These are phyloP conservation scores for Exophiala phaeomuriformis DNA, from an alignment of 2,329 filamentous ascomycete species.

Conservation along the genomic window DNA sequence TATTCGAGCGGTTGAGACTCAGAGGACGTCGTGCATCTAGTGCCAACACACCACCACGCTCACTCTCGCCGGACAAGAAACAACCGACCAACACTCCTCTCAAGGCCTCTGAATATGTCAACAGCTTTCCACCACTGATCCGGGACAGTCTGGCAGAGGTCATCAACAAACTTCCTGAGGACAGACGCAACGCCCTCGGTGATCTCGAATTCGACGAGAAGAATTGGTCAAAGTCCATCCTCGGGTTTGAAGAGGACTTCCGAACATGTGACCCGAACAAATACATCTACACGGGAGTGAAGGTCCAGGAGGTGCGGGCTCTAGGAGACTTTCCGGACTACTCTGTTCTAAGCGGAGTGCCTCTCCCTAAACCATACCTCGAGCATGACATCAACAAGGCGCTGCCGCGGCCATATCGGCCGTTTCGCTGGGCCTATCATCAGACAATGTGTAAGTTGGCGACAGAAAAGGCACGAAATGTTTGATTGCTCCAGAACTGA, in stretches of 20 bases:
- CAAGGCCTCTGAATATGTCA: constrained; percentile 36
- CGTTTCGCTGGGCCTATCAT: constrained; percentile 76
- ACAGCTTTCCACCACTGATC: constrained; percentile 48
- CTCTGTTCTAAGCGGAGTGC: constrained; percentile 64
- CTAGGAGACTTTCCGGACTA: constrained; percentile 77
- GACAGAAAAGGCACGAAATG: background rate
- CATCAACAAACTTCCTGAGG: constrained; percentile 20
- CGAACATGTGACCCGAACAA: constrained; percentile 32
- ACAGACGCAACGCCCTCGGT: constrained; percentile 19
- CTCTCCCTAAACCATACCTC: constrained; percentile 56
- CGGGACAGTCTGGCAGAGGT: constrained; percentile 40
- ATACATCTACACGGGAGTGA: constrained; percentile 62
- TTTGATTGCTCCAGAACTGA: background rate
- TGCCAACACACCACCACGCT: constrained; percentile 47
- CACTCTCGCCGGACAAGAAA: constrained; percentile 46
- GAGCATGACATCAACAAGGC: constrained; percentile 64
- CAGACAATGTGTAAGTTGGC: constrained; percentile 75
- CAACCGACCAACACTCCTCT: constrained; percentile 29
- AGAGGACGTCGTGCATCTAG: constrained; percentile 40
- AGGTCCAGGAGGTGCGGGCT: constrained; percentile 59
- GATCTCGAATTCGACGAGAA: constrained; percentile 29
- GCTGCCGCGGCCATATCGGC: constrained; percentile 66
- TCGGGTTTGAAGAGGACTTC: constrained; percentile 40
- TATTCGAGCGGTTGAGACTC: constrained; percentile 37
- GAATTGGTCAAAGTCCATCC: constrained; percentile 31